phyloP scores from a whole-genome alignment of 2,329 filamentous ascomycete genomes.

The Paraphaeosphaeria sporulosa region DNA sequence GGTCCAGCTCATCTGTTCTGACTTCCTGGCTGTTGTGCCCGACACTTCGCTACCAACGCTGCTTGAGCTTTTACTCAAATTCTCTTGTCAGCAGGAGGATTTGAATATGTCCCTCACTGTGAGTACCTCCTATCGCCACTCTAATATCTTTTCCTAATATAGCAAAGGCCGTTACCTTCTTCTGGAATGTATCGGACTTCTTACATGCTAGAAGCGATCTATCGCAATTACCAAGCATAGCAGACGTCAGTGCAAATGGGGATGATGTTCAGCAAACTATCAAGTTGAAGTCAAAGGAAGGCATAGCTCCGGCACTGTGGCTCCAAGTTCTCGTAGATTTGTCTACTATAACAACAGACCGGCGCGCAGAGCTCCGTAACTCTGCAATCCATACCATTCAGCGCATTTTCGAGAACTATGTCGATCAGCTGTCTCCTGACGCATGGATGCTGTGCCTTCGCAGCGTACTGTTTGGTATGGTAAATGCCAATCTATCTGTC shows the following conservation, averaged over 20 bases:
- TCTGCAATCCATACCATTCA: constrained; percentile 91
- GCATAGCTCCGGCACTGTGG: constrained; percentile 77
- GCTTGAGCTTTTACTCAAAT: constrained; percentile 86
- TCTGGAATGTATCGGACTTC: constrained; percentile 94
- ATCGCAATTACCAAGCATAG: constrained; percentile 38
- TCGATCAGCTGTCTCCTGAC: constrained; percentile 76
- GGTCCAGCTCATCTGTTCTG: constrained; percentile 90
- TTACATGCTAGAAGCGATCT: constrained; percentile 63
- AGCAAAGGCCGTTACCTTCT: constrained; percentile 83
- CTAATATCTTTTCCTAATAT: constrained; percentile 16
- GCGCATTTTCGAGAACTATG: constrained; percentile 90
- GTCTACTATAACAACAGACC: constrained; percentile 74
- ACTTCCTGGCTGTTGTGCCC: constrained; percentile 80
- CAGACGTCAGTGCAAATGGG: constrained; percentile 43
- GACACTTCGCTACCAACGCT: constrained; percentile 77
- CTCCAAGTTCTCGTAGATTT: constrained; percentile 77
- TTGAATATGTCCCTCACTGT: constrained; percentile 94
- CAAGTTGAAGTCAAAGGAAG: constrained; percentile 64
- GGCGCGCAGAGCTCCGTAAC: constrained; percentile 78
- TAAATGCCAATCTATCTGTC: constrained; percentile 65
- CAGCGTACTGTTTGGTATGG: constrained; percentile 79
- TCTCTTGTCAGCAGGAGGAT: constrained; percentile 88
- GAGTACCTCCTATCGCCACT: constrained; percentile 40
- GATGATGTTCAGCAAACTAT: constrained; percentile 66
- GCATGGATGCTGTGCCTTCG: constrained; percentile 87